Percentiles rank a stretch among this genome's conserved stretches.
These are phyloP conservation scores for Vigna unguiculata DNA, from an alignment of 306 rosid genomes.

Conservation along the genomic window DNA sequence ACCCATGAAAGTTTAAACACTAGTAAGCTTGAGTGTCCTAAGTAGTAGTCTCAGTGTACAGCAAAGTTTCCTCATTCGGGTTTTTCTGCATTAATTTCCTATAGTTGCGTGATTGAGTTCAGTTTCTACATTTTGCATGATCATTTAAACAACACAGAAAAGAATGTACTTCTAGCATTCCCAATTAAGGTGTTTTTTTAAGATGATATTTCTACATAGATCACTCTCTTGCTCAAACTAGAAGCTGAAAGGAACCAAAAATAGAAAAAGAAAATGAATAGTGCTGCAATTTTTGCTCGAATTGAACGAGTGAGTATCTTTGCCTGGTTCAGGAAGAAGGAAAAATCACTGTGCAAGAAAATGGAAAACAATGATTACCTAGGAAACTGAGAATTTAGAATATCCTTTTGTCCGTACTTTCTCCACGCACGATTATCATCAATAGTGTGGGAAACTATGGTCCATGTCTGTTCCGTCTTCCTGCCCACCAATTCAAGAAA, in stretches of 20 bases:
- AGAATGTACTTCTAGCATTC: neutral
- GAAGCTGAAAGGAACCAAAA: slow-evolving; percentile 1
- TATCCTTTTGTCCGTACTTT: slow-evolving; percentile 89
- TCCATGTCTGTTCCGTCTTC: slow-evolving; percentile 54
- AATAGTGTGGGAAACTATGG: slow-evolving; percentile 7
- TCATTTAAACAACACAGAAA: neutral
- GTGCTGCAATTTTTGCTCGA: neutral
- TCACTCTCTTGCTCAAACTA: neutral
- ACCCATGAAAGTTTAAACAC: neutral
- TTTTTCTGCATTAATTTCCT: neutral
- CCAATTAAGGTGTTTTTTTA: slow-evolving; percentile 3
- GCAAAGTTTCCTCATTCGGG: neutral
- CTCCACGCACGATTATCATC: slow-evolving; percentile 83
- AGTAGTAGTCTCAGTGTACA: neutral
- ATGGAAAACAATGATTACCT: slow-evolving; percentile 57
- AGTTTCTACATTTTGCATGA: slow-evolving; percentile 20
- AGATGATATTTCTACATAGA: slow-evolving; percentile 2
- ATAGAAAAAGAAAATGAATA: neutral
- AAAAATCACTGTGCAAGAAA: neutral
- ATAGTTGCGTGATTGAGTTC: slow-evolving; percentile 1
- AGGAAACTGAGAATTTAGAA: slow-evolving; percentile 73
- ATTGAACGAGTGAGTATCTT: neutral
- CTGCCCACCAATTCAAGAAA: slow-evolving; percentile 53
- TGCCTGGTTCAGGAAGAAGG: neutral
- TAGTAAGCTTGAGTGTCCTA: neutral